Conservation (phyloP, 2,329 filamentous ascomycete species). For the Cercospora nicotianae region DNA sequence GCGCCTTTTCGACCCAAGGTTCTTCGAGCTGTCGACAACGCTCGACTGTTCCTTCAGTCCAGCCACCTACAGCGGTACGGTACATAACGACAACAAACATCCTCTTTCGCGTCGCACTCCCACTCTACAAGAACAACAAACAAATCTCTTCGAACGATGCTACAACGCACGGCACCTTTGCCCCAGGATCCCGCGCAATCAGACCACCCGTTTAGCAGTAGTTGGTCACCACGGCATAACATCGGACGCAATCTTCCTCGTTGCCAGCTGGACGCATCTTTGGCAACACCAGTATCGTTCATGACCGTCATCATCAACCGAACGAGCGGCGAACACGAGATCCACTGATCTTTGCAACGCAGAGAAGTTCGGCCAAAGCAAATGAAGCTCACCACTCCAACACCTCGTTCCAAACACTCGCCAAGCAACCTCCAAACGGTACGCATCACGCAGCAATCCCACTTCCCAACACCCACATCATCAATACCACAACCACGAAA, state of each 20-base stretch:
- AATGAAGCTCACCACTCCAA: neutral
- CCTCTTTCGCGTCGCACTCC: constrained; percentile 5
- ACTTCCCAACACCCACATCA: neutral
- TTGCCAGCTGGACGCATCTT: neutral
- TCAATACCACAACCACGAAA: neutral
- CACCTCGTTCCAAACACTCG: neutral
- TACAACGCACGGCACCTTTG: constrained; percentile 1
- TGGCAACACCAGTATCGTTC: neutral
- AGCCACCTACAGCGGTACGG: neutral
- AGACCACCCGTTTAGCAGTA: neutral
- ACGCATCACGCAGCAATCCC: neutral
- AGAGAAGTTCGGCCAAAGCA: neutral
- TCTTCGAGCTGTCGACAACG: neutral
- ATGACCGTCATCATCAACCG: neutral
- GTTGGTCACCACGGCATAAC: neutral
- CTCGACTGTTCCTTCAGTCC: neutral
- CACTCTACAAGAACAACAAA: constrained; percentile 10
- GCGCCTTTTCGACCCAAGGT: neutral
- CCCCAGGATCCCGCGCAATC: neutral
- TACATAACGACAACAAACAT: constrained; percentile 13
- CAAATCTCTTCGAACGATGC: neutral
- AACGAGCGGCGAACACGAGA: neutral
- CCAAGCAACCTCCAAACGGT: neutral
- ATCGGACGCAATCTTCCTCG: neutral
- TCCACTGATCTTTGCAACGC: neutral